phyloP scores from a whole-genome alignment of 2,329 filamentous ascomycete genomes.

The Sclerotinia subarctica region DNA sequence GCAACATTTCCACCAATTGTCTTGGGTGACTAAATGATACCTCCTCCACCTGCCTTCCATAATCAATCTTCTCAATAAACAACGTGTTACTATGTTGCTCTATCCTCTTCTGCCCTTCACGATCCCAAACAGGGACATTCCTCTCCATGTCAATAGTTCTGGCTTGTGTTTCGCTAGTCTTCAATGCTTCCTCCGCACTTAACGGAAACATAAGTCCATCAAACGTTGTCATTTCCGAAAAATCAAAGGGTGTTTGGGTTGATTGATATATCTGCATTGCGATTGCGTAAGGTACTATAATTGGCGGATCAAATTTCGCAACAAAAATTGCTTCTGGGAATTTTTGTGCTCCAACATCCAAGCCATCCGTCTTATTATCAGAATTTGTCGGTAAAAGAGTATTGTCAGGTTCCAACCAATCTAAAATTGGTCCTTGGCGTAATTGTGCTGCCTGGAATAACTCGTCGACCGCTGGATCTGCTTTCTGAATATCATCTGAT shows the following conservation, averaged over 20 bases:
- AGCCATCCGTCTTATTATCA: constrained; percentile 48
- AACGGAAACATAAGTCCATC: constrained; percentile 52
- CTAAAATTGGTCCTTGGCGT: constrained; percentile 46
- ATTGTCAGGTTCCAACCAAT: constrained; percentile 72
- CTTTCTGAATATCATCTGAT: constrained; percentile 61
- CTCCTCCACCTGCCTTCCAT: constrained; percentile 62
- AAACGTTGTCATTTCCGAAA: constrained; percentile 46
- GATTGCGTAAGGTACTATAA: constrained; percentile 64
- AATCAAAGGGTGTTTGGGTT: constrained; percentile 58
- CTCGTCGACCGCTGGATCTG: constrained; percentile 46
- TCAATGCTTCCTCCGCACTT: constrained; percentile 45
- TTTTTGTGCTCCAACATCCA: constrained; percentile 55
- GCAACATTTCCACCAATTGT: constrained; percentile 72
- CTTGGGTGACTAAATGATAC: constrained; percentile 76
- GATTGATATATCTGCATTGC: constrained; percentile 61
- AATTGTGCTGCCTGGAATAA: constrained; percentile 36
- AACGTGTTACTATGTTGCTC: constrained; percentile 57
- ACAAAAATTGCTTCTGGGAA: constrained; percentile 72
- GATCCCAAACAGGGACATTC: constrained; percentile 44
- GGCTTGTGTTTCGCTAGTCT: constrained; percentile 50
- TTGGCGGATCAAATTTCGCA: constrained; percentile 69
- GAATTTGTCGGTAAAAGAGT: constrained; percentile 52
- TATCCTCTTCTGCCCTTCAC: constrained; percentile 29
- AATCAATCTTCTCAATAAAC: constrained; percentile 70
- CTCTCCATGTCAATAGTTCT: constrained; percentile 53